phyloP scores from a whole-genome alignment of 2,329 filamentous ascomycete species.

The Verticillium dahliae region DNA sequence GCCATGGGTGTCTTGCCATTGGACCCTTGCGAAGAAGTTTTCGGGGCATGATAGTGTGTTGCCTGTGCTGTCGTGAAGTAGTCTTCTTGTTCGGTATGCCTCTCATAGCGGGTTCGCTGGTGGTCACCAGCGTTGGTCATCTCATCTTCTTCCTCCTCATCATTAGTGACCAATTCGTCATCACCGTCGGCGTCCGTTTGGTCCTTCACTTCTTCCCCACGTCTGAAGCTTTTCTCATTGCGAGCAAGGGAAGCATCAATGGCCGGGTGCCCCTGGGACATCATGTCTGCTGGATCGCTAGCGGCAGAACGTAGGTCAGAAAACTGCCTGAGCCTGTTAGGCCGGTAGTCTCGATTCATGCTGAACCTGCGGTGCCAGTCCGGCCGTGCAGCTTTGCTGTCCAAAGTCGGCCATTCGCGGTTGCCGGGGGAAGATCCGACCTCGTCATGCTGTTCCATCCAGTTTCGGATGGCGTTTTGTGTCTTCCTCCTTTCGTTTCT shows the following conservation, averaged over 20 bases:
- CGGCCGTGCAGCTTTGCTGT: constrained; percentile 32
- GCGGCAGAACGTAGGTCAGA: constrained; percentile 54
- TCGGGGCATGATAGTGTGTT: constrained; percentile 6
- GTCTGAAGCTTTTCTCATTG: neutral
- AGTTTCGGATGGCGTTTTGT: constrained; percentile 76
- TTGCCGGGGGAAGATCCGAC: constrained; percentile 35
- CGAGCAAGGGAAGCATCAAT: neutral
- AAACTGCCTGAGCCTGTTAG: constrained; percentile 39
- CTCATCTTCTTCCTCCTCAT: constrained; percentile 57
- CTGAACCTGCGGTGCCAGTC: constrained; percentile 48
- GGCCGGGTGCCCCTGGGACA: constrained; percentile 27
- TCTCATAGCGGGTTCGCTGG: constrained; percentile 2
- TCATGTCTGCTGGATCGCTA: constrained; percentile 58
- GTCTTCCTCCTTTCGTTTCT: constrained; percentile 64
- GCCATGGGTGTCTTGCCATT: constrained; percentile 12
- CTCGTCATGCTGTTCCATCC: constrained; percentile 73
- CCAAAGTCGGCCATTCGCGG: constrained; percentile 42
- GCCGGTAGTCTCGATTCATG: constrained; percentile 37
- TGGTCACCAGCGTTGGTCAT: constrained; percentile 32
- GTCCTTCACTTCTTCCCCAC: constrained; percentile 36
- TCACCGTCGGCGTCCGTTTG: constrained; percentile 84
- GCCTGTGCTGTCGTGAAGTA: constrained; percentile 50
- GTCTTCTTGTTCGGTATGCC: constrained; percentile 30
- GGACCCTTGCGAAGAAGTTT: constrained; percentile 22
- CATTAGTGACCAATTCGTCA: constrained; percentile 80